Conservation (phyloP, 345 rosid genomes). For the Aquilaria yunnanensis region DNA sequence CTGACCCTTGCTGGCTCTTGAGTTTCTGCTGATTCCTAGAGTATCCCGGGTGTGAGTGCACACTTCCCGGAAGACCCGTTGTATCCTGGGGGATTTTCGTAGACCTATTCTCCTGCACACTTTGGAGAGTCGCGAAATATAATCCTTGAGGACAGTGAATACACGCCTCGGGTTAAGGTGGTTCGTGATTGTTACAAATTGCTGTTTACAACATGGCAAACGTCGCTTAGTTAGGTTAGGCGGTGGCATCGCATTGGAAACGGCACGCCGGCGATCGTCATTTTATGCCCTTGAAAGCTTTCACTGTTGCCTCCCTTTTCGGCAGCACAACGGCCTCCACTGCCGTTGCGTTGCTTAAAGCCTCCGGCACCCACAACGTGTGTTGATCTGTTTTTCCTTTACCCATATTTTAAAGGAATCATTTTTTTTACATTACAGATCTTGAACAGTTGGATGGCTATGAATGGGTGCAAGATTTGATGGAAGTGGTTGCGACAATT, state of each 20-base stretch:
- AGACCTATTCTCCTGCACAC: no score
- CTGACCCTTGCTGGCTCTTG: no score
- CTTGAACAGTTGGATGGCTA: no score
- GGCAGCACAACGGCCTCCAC: conserved; percentile 31
- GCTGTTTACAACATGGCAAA: no score
- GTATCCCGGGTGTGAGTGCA: no score
- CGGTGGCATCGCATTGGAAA: conserved; percentile 20
- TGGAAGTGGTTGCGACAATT: conserved; percentile 34
- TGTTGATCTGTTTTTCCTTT: background rate
- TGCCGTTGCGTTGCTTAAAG: conserved; percentile 27
- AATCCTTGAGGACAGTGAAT: no score
- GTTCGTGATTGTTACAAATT: no score
- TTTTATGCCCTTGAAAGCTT: conserved; percentile 38
- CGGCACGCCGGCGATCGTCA: conserved; percentile 24
- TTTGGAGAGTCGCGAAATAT: no score
- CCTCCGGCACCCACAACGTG: conserved; percentile 38
- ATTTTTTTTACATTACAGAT: background rate
- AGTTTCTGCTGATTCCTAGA: no score
- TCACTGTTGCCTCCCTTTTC: conserved; percentile 36
- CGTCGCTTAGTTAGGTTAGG: conserved; percentile 27
- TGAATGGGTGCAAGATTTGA: conserved; percentile 37
- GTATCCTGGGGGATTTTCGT: no score
- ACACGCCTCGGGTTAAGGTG: no score
- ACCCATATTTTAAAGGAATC: background rate
- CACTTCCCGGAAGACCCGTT: no score